Conservation (phyloP, 352 stramenopile genomes). For the Phytopythium ostracodes region DNA sequence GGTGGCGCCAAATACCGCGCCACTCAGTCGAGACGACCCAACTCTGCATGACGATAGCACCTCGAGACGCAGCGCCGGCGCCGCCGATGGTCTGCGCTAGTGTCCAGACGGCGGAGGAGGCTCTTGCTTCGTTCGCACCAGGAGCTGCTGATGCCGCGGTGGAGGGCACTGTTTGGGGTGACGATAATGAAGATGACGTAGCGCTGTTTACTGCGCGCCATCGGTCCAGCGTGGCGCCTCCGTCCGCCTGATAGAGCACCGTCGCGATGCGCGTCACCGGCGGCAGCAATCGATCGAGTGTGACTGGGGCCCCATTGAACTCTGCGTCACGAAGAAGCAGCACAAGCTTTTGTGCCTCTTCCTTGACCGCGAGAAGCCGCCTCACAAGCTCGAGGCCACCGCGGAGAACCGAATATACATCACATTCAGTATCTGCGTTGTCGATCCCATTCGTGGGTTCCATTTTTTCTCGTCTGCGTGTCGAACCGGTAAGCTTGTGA, state of each 20-base stretch:
- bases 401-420: constrained; percentile 3
- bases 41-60: constrained; percentile 27
- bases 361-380: constrained; percentile 5
- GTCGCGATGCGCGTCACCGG: constrained; percentile 2
- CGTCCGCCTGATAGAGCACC: constrained; percentile 3
- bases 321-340: constrained; percentile 6
- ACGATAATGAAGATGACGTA: not conserved
- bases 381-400: constrained; percentile 4
- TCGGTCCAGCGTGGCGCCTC: constrained; percentile 4
- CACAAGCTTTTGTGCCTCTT: constrained; percentile 3
- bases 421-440: not conserved
- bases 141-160: not conserved
- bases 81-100: constrained; percentile 23
- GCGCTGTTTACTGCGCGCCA: not conserved
- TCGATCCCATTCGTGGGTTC: not conserved
- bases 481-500: not conserved
- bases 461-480: not conserved
- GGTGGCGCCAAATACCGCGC: constrained; percentile 60
- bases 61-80: constrained; percentile 18
- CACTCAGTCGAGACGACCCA: constrained; percentile 60
- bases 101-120: constrained; percentile 6
- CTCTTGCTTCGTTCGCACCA: not conserved
- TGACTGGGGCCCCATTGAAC: not conserved
- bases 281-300: constrained; percentile 4
- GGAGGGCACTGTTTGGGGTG: not conserved